A percentile compares a stretch with the other conserved stretches of the same genome.
phyloP scores from a whole-genome alignment of 176 grass and related monocot genomes.

The Tillandsia fasciculata region DNA sequence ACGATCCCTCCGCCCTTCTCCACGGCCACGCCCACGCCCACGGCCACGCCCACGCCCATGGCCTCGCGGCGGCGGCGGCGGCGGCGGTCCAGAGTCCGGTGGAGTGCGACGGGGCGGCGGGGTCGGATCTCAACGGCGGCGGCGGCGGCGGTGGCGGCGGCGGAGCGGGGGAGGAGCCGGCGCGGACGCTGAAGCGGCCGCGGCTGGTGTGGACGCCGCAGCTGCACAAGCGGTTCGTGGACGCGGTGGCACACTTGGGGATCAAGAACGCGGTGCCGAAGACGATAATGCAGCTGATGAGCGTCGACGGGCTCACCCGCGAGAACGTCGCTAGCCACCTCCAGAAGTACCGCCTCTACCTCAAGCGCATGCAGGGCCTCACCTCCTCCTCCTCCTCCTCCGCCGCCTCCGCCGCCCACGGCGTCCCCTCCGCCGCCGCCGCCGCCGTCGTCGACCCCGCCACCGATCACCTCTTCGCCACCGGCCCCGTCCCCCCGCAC shows the following conservation, averaged over 20 bases:
- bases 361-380: constrained; percentile 75
- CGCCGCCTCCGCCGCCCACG: neutral
- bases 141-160: constrained; percentile 12
- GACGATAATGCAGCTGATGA: constrained; percentile 97
- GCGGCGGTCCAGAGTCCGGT: neutral
- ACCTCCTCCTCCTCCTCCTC: constrained; percentile 20
- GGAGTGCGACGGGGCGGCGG: constrained; percentile 19
- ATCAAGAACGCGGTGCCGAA: constrained; percentile 97
- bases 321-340: constrained; percentile 90
- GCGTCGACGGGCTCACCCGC: constrained; percentile 83
- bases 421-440: constrained; percentile 19
- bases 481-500: constrained; percentile 57
- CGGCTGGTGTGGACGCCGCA: constrained; percentile 89
- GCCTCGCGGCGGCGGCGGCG: constrained; percentile 9
- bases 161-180: constrained; percentile 44
- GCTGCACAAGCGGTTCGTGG: constrained; percentile 86
- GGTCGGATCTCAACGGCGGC: constrained; percentile 35
- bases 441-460: constrained; percentile 51
- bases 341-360: constrained; percentile 82
- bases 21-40: neutral
- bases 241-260: constrained; percentile 78
- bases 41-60: neutral
- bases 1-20: neutral
- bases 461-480: constrained; percentile 77
- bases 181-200: constrained; percentile 71